Evolutionary conservation across 148 eudicot genomes (phyloP).

Genomic region (Rhododendron williamsianum): DNA sequence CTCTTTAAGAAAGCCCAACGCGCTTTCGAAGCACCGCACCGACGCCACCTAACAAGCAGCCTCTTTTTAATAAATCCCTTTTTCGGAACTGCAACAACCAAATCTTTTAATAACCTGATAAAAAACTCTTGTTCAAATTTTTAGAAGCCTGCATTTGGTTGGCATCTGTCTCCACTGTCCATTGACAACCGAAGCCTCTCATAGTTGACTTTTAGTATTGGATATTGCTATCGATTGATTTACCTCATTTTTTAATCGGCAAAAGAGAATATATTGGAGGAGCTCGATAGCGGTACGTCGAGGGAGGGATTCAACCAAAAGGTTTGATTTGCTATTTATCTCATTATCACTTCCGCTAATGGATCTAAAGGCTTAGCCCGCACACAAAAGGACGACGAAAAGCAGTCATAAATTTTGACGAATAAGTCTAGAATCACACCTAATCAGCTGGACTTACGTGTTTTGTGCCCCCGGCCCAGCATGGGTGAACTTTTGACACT

Average conservation of each 20-base stretch:
- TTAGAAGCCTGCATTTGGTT: background rate
- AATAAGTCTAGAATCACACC: too few relatives aligned
- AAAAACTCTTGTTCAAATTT: background rate
- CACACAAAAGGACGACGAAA: too few relatives aligned
- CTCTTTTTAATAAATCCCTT: background rate
- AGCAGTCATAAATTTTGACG: too few relatives aligned
- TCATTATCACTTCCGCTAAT: too few relatives aligned
- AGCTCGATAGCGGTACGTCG: too few relatives aligned
- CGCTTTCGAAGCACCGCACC: background rate
- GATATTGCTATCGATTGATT: background rate
- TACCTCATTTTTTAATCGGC: background rate
- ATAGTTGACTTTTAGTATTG: background rate
- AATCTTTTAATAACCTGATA: background rate
- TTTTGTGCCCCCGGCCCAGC: too few relatives aligned
- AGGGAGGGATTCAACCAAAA: too few relatives aligned
- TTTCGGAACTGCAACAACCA: background rate
- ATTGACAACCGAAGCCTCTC: background rate
- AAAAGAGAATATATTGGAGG: too few relatives aligned
- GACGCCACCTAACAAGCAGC: background rate
- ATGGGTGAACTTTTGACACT: too few relatives aligned
- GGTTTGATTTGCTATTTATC: too few relatives aligned
- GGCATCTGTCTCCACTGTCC: background rate
- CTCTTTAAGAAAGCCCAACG: background rate
- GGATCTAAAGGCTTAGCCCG: too few relatives aligned
- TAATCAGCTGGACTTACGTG: too few relatives aligned